Conservation (phyloP, 306 rosid genomes). For the Benincasa hispida region DNA sequence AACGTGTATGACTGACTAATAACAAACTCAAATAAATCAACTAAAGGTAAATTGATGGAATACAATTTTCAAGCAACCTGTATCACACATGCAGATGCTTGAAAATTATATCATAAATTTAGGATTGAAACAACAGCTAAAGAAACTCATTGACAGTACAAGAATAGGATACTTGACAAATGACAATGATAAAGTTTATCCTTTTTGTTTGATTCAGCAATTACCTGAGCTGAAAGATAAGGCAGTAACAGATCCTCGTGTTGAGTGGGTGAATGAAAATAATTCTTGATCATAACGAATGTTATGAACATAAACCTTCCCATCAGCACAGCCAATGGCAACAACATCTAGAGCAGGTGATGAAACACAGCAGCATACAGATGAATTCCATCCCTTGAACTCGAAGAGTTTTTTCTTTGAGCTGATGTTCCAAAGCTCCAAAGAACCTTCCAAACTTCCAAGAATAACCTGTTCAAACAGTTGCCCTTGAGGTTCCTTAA, state of each 20-base stretch:
- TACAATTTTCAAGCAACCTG: no score
- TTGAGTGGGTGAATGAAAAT: conserved; percentile 70
- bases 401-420: conserved; percentile 66
- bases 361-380: conserved; percentile 59
- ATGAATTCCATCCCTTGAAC: conserved; percentile 86
- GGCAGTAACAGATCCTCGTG: conserved; percentile 88
- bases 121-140: background rate
- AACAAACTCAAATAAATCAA: background rate
- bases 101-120: background rate
- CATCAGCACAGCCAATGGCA: conserved; percentile 89
- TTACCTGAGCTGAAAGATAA: conserved; percentile 82
- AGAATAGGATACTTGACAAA: background rate
- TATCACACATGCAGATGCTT: background rate
- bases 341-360: conserved; percentile 89
- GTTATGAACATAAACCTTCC: conserved; percentile 70
- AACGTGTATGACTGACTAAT: background rate
- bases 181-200: background rate
- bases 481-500: background rate
- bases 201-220: background rate
- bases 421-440: conserved; percentile 93
- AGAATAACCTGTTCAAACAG: conserved; percentile 49
- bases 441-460: conserved; percentile 77
- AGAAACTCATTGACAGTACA: background rate
- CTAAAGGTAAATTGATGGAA: background rate
- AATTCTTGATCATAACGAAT: conserved; percentile 67